Conservation (phyloP, 1,284 basidiomycete genomes). For the Ganoderma resinaceum region DNA sequence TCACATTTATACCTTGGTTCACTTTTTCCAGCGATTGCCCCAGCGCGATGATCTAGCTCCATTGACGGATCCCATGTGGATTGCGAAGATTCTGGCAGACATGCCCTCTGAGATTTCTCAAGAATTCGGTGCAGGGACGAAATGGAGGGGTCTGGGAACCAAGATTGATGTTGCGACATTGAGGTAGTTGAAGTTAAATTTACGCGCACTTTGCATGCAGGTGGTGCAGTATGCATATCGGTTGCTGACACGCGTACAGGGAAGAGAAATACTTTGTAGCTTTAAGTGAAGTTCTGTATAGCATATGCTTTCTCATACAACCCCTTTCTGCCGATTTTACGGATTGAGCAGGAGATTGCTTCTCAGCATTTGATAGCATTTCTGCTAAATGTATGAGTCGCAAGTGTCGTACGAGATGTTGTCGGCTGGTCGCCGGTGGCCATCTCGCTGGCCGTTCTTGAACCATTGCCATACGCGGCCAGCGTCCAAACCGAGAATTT, state of each 20-base stretch:
- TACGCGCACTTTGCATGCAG: neutral
- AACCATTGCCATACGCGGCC: conserved; percentile 15
- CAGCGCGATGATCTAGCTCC: conserved; percentile 87
- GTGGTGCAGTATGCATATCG: too few relatives aligned
- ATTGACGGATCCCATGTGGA: conserved; percentile 89
- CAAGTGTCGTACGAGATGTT: neutral
- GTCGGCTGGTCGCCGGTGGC: neutral
- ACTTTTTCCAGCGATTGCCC: conserved; percentile 67
- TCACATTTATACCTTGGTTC: neutral
- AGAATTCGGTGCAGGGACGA: conserved; percentile 67
- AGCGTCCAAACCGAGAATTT: conserved; percentile 22
- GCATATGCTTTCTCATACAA: neutral
- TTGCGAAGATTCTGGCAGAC: conserved; percentile 77
- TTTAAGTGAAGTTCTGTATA: neutral
- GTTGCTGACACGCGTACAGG: neutral
- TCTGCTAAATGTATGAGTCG: too few relatives aligned
- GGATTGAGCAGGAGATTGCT: neutral
- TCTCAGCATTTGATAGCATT: neutral
- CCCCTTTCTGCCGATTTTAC: neutral
- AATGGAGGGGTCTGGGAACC: conserved; percentile 80
- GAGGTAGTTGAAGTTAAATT: neutral
- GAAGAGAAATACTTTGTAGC: neutral
- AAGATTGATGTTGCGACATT: conserved; percentile 48
- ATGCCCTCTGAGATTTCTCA: conserved; percentile 68
- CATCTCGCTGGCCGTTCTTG: conserved; percentile 7